Percentiles rank a stretch among this genome's conserved stretches.
phyloP scores from a whole-genome alignment of 2,329 filamentous ascomycete genomes.

The Xylaria sp. region DNA sequence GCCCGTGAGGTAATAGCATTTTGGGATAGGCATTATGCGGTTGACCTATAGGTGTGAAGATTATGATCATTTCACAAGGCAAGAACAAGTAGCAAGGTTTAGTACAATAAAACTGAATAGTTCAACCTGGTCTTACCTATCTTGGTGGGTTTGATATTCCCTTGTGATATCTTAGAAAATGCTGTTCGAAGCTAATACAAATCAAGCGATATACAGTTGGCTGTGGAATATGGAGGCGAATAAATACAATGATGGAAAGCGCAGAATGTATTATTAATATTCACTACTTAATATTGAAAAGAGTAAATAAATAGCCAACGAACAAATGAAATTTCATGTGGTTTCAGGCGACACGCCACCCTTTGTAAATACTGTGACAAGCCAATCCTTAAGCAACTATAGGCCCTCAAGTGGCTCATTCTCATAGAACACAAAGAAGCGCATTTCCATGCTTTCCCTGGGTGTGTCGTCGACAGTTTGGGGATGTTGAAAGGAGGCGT shows the following conservation, averaged over 20 bases:
- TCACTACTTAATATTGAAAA: too few species aligned
- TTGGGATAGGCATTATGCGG: constrained; percentile 21
- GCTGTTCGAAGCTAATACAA: background rate
- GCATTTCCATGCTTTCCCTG: constrained; percentile 27
- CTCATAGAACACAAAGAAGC: constrained; percentile 28
- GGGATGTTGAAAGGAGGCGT: constrained; percentile 14
- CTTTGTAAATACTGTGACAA: too few species aligned
- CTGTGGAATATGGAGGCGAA: too few species aligned
- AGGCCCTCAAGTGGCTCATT: constrained; percentile 14
- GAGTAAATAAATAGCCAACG: too few species aligned
- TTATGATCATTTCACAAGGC: background rate
- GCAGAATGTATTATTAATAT: too few species aligned
- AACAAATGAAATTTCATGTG: too few species aligned
- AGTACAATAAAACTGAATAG: background rate
- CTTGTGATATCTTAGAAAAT: background rate
- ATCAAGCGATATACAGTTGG: too few species aligned
- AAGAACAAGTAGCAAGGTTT: background rate
- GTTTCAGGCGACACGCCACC: too few species aligned
- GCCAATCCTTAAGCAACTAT: background rate
- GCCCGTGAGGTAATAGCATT: constrained; percentile 5
- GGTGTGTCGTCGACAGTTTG: background rate
- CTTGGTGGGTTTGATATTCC: background rate
- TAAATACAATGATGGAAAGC: too few species aligned
- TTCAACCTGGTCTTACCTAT: background rate
- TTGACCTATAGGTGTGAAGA: background rate